Conservation (phyloP, 75 land plant species). For the Cupressus sempervirens region DNA sequence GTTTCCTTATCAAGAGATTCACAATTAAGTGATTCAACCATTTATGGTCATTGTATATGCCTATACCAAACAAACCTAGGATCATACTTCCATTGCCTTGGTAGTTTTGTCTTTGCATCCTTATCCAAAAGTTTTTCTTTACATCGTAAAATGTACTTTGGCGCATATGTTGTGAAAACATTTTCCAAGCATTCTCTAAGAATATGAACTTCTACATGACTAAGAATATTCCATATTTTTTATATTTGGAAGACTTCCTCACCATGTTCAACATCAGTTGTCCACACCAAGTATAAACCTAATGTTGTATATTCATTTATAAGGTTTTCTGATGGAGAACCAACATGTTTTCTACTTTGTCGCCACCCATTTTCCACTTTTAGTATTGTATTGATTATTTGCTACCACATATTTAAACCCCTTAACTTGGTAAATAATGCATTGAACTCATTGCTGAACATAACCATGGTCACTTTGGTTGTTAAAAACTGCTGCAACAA, state of each 20-base stretch:
- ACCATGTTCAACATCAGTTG: slow-evolving; percentile 37
- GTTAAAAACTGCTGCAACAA: too few relatives aligned
- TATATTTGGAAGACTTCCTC: background rate
- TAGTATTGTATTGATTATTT: slow-evolving; percentile 15
- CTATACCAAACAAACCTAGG: background rate
- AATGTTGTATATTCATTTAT: background rate
- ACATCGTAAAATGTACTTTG: slow-evolving; percentile 39
- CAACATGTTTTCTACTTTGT: slow-evolving; percentile 17
- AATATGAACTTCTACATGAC: slow-evolving; percentile 30
- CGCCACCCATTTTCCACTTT: slow-evolving; percentile 50
- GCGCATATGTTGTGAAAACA: slow-evolving; percentile 33
- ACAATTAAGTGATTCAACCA: background rate
- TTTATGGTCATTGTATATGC: background rate
- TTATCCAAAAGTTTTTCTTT: slow-evolving; percentile 11
- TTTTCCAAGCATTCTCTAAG: slow-evolving; percentile 11
- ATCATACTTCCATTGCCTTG: slow-evolving; percentile 32
- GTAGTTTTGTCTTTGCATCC: slow-evolving; percentile 22
- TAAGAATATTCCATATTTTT: slow-evolving; percentile 61
- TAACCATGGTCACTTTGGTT: too few relatives aligned
- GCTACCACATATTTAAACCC: background rate
- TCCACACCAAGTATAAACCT: slow-evolving; percentile 43
- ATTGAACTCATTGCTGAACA: slow-evolving; percentile 34
- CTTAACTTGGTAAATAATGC: too few relatives aligned
- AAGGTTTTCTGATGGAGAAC: slow-evolving; percentile 11
- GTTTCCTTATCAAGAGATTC: slow-evolving; percentile 10